These are phyloP conservation scores for Penicillium atrosanguineum DNA, from an alignment of 495 filamentous ascomycete species.

Conservation along the genomic window DNA sequence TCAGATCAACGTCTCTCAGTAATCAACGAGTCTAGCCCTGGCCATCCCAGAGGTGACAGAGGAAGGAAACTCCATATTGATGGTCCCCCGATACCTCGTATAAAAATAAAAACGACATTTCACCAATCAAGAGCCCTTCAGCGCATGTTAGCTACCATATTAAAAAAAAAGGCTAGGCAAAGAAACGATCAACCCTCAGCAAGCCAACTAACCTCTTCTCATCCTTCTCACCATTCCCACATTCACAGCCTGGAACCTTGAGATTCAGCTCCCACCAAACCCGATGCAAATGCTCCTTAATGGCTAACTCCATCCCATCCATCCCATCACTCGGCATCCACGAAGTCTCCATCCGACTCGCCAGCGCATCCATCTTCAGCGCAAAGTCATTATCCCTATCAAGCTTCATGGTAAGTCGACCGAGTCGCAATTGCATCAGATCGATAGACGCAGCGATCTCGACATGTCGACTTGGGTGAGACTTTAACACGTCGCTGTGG, in stretches of 20 bases:
- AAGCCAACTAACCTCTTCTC: neutral
- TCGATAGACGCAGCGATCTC: neutral
- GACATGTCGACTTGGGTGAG: neutral
- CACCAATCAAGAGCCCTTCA: too few species aligned
- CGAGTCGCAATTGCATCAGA: neutral
- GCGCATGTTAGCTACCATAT: neutral
- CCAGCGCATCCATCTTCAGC: neutral
- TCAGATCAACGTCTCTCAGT: neutral
- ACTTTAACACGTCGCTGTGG: neutral
- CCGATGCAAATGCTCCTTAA: neutral
- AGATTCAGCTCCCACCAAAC: neutral
- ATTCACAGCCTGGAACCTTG: neutral
- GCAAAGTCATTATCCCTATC: neutral
- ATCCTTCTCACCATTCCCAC: neutral
- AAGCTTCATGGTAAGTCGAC: neutral
- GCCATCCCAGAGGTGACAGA: too few species aligned
- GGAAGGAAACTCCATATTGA: too few species aligned
- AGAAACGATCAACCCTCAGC: neutral
- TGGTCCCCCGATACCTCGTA: too few species aligned
- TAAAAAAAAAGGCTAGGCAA: too few species aligned
- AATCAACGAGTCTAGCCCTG: neutral
- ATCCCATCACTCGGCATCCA: neutral
- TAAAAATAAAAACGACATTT: too few species aligned
- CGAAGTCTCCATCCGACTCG: neutral
- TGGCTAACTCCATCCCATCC: neutral